Base-by-base conservation (phyloP, 768 basidiomycete species). In the Pleurotus eryngii region DNA sequence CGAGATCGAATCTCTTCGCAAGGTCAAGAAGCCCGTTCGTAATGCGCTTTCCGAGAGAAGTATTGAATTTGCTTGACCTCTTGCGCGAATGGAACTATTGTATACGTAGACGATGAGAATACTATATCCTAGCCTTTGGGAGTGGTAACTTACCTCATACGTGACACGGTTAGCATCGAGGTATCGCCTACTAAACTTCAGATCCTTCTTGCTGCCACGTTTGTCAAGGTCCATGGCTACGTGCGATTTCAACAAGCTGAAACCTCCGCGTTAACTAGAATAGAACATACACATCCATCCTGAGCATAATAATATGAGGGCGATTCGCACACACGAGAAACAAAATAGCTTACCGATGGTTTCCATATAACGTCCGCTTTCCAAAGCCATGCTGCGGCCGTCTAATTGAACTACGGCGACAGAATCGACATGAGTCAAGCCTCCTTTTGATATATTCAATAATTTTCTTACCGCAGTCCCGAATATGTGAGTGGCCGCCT, bases 311-410 rank as follows among this genome's bases (percentile, higher is more conserved):
- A 24, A 46, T 43, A 42, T 46, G 3, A 60, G 46, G 58, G 20
- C 12, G 42, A 57, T 40, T 17, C 1, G 18, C 30, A 9, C 30
- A 35, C 30, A 7, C 0, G 30, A 11, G 20, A 9, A 35, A 9
- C 3, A 26, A 30, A 17, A 20, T 17, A 3, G 24, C 81, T 11
- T 49, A 88, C 91, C 92, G 55, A 95, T 75, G 8, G 94, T 97
- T 72, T 97, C 95, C 87, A 96, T 90, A 67, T 95, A 96, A 20
- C 92, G 77, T 15, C 95, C 90, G 61, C 90, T 88, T 64, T 92
- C 90, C 59, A 95, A 67, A 1, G 87, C 77, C 76, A 94, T 91
- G 0, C 87, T 86, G n/a, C 86, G 79, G 3, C 79, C 81, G 68
- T 94, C 92, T 18, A 84, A 73, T 68, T 86, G 85, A 20, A 80